These are phyloP conservation scores for Alnus glutinosa DNA, from an alignment of 306 rosid genomes.

Conservation along the genomic window DNA sequence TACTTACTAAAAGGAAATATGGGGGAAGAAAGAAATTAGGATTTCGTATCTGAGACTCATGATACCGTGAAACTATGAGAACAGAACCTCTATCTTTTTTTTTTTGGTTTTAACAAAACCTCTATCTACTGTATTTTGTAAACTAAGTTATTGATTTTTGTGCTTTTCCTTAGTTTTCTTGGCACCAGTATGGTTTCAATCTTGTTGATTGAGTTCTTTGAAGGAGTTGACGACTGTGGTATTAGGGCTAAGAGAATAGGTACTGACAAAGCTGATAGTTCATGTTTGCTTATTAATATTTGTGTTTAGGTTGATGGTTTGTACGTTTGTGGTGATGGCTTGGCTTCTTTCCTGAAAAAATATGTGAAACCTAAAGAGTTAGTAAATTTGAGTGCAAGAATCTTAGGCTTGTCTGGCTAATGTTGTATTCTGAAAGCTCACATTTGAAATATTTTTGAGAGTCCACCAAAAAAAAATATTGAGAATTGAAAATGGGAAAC, in stretches of 20 bases:
- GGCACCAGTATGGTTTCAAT: not conserved
- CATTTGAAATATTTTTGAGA: not conserved
- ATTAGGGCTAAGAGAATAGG: not conserved
- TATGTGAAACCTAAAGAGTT: not conserved
- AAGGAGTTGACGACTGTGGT: not conserved
- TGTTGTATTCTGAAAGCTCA: not conserved
- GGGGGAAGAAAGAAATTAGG: too few species aligned
- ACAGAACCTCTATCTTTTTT: too few species aligned
- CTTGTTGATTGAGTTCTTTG: slow-evolving; percentile 3
- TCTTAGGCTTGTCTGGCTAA: not conserved
- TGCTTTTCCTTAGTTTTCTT: not conserved
- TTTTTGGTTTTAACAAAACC: too few species aligned
- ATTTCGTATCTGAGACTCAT: too few species aligned
- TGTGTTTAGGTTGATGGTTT: not conserved
- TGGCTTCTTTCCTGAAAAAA: not conserved
- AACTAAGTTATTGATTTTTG: not conserved
- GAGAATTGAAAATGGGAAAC: not conserved
- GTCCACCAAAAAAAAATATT: not conserved
- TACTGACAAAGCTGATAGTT: not conserved
- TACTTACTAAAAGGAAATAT: too few species aligned
- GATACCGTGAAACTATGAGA: too few species aligned
- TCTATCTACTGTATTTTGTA: too few species aligned
- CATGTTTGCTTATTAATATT: not conserved
- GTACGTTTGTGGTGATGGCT: not conserved
- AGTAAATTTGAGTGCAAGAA: not conserved